Base-by-base conservation (phyloP, 495 filamentous ascomycete genomes). In the Aspergillus coremiiformis region DNA sequence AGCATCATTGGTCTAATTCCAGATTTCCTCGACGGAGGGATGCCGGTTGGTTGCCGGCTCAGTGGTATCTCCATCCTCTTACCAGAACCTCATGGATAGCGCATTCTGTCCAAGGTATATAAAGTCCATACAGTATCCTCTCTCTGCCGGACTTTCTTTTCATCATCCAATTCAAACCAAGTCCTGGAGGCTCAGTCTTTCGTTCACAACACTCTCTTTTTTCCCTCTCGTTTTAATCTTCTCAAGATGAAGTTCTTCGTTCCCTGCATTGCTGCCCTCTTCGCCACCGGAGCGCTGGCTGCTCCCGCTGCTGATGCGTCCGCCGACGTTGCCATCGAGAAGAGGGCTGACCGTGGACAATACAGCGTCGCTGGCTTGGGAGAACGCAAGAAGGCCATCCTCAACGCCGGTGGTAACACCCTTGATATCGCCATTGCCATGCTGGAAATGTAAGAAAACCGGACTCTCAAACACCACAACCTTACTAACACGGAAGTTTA, bases 361-460 rank as follows among this genome's bases (percentile, higher is more conserved):
- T 59, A 71, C 22, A 68, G 44, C 15, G 49, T 67, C 42, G 27
- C 63, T 42, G 68, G 68, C 0, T 61, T 72, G 15, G 66, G 68
- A 2, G 11, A 41, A 19, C 63, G 58, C 14, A 72, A 72, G 58
- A 51, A 67, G 45, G 61, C 54, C 0, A 46, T 73, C 10, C 17
- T 51, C 9, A 49, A 42, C 15, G 65, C 66, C 4, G 69, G 69
- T 32, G 69, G 69, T 0, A 66, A 60, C 50, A 68, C 67, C 17
- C 60, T 60, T 12, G 69, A 73, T 30, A 37, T 73, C 1, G 68
- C 69, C 1, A 71, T 71, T 53, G 68, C 69, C 4, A 73, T 73
- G 68, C 56, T 73, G 37, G 68, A 73, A 54, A 73, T 67, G 55
- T 60, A 35, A 35, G 12, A 9, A 47, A 51, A 24, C 42, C 17